Evolutionary conservation across 495 filamentous ascomycete genomes (phyloP).

Genomic region (Talaromyces thailandensis): DNA sequence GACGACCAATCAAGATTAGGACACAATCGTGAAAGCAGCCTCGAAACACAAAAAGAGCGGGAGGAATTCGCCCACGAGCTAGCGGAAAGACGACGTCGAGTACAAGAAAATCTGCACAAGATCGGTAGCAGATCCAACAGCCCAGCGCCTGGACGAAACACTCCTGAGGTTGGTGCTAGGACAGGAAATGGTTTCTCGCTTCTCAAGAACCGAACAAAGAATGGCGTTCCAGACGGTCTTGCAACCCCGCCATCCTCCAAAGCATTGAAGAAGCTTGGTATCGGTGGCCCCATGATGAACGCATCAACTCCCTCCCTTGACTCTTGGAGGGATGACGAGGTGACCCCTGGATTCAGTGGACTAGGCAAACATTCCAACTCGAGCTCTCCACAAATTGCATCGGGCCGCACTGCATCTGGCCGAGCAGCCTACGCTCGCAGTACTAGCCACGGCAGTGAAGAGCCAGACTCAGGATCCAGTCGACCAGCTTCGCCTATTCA

Average conservation of each 20-base stretch:
- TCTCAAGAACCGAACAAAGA: slow-evolving; percentile 57
- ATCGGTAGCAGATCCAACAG: slow-evolving; percentile 51
- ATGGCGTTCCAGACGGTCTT: slow-evolving; percentile 43
- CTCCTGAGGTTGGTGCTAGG: slow-evolving; percentile 29
- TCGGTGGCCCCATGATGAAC: slow-evolving; percentile 42
- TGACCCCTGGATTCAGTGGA: slow-evolving; percentile 22
- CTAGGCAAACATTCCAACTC: slow-evolving; percentile 31
- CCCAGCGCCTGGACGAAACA: slow-evolving; percentile 35
- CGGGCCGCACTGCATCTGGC: slow-evolving; percentile 23
- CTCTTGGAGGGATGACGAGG: slow-evolving; percentile 35
- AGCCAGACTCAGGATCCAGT: slow-evolving; percentile 32
- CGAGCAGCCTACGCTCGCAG: slow-evolving; percentile 17
- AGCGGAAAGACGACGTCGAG: slow-evolving; percentile 62
- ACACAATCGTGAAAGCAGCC: slow-evolving; percentile 46
- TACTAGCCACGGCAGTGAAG: slow-evolving; percentile 29
- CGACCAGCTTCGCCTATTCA: slow-evolving; percentile 28
- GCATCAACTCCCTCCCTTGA: slow-evolving; percentile 44
- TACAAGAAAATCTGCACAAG: slow-evolving; percentile 72
- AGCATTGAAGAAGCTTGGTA: slow-evolving; percentile 63
- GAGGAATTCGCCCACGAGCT: slow-evolving; percentile 78
- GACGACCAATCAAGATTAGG: slow-evolving; percentile 13
- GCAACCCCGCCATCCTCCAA: slow-evolving; percentile 42
- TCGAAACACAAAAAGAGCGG: slow-evolving; percentile 54
- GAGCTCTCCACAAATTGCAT: slow-evolving; percentile 32
- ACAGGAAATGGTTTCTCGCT: slow-evolving; percentile 56